These are phyloP conservation scores for Singerocomus rubriflavus DNA, from an alignment of 1,284 basidiomycete genomes.

Conservation along the genomic window DNA sequence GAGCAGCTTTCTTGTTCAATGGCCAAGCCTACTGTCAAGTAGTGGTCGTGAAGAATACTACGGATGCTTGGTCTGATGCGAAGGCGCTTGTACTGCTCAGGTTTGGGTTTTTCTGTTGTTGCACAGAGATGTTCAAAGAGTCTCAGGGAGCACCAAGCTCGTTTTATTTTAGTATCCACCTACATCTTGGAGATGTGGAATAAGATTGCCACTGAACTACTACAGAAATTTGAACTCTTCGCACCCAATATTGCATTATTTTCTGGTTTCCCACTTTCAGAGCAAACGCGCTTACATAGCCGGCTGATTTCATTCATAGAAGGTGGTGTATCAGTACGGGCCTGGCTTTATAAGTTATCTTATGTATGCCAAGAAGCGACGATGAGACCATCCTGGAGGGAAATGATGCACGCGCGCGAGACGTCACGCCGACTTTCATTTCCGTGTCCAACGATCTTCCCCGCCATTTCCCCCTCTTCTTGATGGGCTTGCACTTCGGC, in stretches of 20 bases:
- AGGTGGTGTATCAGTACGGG: background rate
- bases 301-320: background rate
- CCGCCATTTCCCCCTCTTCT: slow-evolving; percentile 59
- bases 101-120: background rate
- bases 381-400: too few species aligned
- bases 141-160: background rate
- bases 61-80: slow-evolving; percentile 63
- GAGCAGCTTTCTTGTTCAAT: slow-evolving; percentile 80
- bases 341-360: background rate
- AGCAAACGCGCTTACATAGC: background rate
- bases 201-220: background rate
- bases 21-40: slow-evolving; percentile 59
- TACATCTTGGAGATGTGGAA: background rate
- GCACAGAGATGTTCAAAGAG: background rate
- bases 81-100: background rate
- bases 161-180: background rate
- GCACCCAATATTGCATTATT: background rate
- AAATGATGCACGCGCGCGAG: background rate
- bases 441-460: slow-evolving; percentile 75
- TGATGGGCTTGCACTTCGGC: slow-evolving; percentile 69
- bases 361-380: background rate
- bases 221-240: too few species aligned
- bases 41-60: slow-evolving; percentile 46
- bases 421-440: slow-evolving; percentile 31
- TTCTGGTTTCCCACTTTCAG: background rate